Evolutionary conservation across 2,329 filamentous ascomycete species (phyloP), one percentile per base, ranked within the genome.

Genomic region (Aspergillus hortae): DNA sequence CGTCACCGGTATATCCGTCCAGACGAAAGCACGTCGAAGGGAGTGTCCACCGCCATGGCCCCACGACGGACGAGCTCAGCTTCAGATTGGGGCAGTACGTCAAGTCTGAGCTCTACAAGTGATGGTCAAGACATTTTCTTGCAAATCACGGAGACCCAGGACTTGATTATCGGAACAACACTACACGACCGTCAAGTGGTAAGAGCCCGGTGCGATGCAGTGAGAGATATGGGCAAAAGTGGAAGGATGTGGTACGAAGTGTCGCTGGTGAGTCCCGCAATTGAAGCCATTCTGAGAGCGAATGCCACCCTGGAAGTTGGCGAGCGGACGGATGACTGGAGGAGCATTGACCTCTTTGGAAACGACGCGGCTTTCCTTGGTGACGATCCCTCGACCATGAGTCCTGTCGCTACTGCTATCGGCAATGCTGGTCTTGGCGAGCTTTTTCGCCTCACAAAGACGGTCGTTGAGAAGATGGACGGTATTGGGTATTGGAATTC

Each of bases 101-200:
- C 27, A 30, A 30, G 27, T 7, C 15, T 25, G 23, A 43, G 35
- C 15, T 30, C 30, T 33, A 17, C 30, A 30, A 21, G 17, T 27
- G 43, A 32, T 9, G 35, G 15, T 19, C 48, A 9, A 14, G 59
- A 65, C 23, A 49, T 72, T 6, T 64, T 63, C 49, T 55, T 71
- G 1, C 68, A 73, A 52, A 56, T 74, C 11, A 70, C 60, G 2
- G 74, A 76, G 53, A 60, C 67, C 5, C 74, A 75, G 51, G 66
- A 69, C 25, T 61, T 76, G 6, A 38, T 65, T 2, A 58, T 66
- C 36, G 62, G 59, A 9, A 49, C 58, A 32, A 53, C 57, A 33
- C 38, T 52, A 1, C 42, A 54, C 1, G 64, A 69, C 38, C 55
- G 56, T 11, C 54, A 56, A 12, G 55, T 62, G 3, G 56, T 70